Conservation (phyloP, 2,329 filamentous ascomycete genomes). For the Epichloe coenophiala region DNA sequence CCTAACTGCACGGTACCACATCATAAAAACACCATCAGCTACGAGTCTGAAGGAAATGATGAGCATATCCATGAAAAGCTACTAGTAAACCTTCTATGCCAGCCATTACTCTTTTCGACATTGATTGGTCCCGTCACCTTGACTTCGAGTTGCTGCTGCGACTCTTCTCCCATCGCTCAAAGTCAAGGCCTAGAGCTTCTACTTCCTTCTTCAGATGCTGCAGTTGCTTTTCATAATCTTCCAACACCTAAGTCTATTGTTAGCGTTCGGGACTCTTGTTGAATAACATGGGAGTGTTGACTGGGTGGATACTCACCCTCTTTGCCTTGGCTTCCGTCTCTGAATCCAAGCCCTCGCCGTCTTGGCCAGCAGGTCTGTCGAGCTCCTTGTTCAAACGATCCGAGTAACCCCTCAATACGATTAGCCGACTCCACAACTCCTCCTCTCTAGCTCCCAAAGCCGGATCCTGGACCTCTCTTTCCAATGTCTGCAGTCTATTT, state of each 20-base stretch:
- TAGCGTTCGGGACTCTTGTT: not conserved
- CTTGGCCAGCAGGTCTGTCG: conserved; percentile 47
- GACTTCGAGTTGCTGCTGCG: conserved; percentile 26
- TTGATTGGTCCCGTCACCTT: conserved; percentile 9
- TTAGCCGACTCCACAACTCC: conserved; percentile 74
- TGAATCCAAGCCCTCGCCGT: conserved; percentile 48
- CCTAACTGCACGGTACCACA: no score
- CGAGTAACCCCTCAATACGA: conserved; percentile 59
- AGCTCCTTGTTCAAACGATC: conserved; percentile 61
- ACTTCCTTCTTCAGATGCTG: conserved; percentile 62
- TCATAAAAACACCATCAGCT: no score
- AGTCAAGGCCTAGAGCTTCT: conserved; percentile 47
- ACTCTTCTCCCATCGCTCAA: conserved; percentile 40
- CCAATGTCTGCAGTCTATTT: conserved; percentile 54
- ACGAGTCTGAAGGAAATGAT: no score
- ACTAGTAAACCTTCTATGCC: not conserved
- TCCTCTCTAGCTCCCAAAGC: conserved; percentile 63
- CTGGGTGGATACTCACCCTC: conserved; percentile 40
- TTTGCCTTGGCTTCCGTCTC: conserved; percentile 60
- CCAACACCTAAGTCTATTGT: conserved; percentile 45
- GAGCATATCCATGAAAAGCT: not conserved
- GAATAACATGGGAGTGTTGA: not conserved
- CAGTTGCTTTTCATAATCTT: conserved; percentile 72
- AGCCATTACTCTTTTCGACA: not conserved
- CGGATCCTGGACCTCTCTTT: conserved; percentile 60